Conservation (phyloP, 2,329 filamentous ascomycete species). For the Proliferodiscus dingleyae region DNA sequence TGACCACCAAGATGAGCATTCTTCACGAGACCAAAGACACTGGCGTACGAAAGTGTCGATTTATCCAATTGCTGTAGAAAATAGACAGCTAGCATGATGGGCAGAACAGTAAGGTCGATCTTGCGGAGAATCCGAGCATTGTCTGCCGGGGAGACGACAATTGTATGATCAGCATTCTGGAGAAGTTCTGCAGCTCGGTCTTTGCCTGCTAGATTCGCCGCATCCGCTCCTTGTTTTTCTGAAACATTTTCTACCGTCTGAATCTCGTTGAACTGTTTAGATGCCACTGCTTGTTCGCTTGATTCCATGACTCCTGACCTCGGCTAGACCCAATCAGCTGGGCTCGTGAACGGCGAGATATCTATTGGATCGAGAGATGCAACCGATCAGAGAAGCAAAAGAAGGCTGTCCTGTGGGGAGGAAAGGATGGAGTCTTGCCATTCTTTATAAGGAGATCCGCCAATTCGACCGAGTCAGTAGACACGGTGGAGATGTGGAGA, state of each 20-base stretch:
- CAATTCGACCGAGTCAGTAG: background rate
- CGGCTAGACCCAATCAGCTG: conserved; percentile 11
- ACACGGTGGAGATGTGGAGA: background rate
- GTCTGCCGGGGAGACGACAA: conserved; percentile 19
- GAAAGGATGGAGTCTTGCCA: too few relatives aligned
- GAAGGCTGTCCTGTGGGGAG: too few relatives aligned
- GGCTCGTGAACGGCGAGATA: too few relatives aligned
- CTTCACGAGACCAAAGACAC: too few relatives aligned
- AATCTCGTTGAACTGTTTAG: background rate
- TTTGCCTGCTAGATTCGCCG: conserved; percentile 4
- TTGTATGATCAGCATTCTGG: conserved; percentile 9
- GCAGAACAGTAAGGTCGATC: conserved; percentile 47
- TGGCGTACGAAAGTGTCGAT: too few relatives aligned
- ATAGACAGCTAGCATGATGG: conserved; percentile 50
- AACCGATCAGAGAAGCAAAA: too few relatives aligned
- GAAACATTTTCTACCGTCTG: conserved; percentile 15
- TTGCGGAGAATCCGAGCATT: conserved; percentile 22
- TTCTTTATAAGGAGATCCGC: background rate
- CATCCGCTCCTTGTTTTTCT: conserved; percentile 4
- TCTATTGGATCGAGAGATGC: too few relatives aligned
- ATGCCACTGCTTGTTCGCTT: conserved; percentile 3
- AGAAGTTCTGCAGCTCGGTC: conserved; percentile 20
- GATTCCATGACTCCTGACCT: conserved; percentile 1
- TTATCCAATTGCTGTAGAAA: too few relatives aligned
- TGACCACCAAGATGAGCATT: too few relatives aligned